Conservation (phyloP, 2,329 filamentous ascomycete genomes). For the Botryosphaeria dothidea region DNA sequence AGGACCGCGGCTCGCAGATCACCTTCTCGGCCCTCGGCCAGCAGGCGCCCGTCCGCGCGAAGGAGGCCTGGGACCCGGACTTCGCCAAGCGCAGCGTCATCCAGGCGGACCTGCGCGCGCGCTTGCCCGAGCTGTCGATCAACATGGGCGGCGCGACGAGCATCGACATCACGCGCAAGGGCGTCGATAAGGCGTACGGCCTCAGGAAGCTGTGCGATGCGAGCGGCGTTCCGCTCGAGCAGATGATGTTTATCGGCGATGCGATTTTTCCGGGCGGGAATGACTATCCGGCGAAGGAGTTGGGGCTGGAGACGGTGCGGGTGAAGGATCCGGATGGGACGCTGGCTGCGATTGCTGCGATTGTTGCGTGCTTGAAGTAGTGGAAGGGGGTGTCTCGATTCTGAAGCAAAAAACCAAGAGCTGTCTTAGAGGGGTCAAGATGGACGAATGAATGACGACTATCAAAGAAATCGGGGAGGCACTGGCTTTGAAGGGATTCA, state of each 20-base stretch:
- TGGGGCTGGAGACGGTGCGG: slow-evolving; percentile 30
- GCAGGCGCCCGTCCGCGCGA: slow-evolving; percentile 38
- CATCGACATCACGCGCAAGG: slow-evolving; percentile 43
- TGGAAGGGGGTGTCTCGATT: too few species aligned
- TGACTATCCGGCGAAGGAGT: slow-evolving; percentile 40
- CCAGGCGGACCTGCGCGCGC: slow-evolving; percentile 37
- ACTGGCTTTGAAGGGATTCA: too few species aligned
- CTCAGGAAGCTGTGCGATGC: slow-evolving; percentile 28
- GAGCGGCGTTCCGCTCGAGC: slow-evolving; percentile 37
- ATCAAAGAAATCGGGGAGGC: too few species aligned
- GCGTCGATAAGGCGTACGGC: slow-evolving; percentile 41
- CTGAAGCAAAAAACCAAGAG: too few species aligned
- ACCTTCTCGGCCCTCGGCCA: slow-evolving; percentile 46
- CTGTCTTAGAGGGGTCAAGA: too few species aligned
- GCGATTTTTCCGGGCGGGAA: slow-evolving; percentile 45
- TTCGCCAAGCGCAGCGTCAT: slow-evolving; percentile 44
- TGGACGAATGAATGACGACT: too few species aligned
- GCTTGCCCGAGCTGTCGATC: slow-evolving; percentile 41
- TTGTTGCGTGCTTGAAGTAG: too few species aligned
- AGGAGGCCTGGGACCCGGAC: slow-evolving; percentile 43
- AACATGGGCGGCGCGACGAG: slow-evolving; percentile 45
- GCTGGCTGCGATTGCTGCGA: slow-evolving; percentile 27
- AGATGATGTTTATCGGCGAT: slow-evolving; percentile 46
- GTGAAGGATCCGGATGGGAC: slow-evolving; percentile 30
- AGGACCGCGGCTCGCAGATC: slow-evolving; percentile 46